These are phyloP conservation scores for Blastocystis sp. DNA, from an alignment of 352 stramenopile genomes.

Conservation along the genomic window DNA sequence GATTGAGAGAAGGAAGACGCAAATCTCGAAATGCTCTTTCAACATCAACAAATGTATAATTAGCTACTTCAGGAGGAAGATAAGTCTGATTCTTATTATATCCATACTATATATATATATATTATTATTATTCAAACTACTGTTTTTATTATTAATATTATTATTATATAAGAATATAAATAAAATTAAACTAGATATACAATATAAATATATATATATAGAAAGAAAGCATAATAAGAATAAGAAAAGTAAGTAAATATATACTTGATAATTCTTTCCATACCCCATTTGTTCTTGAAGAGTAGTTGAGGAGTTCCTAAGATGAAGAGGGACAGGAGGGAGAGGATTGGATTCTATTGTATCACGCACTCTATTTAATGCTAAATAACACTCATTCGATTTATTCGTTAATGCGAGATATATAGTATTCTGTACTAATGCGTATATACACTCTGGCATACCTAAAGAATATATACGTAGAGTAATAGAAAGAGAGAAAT, in stretches of 20 bases:
- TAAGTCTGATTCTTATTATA: constrained; percentile 68
- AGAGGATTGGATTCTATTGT: constrained; percentile 51
- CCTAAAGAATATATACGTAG: too few species aligned
- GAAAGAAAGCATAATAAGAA: too few species aligned
- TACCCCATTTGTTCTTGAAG: constrained; percentile 59
- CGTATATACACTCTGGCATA: constrained; percentile 62
- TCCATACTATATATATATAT: too few species aligned
- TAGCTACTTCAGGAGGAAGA: constrained; percentile 44
- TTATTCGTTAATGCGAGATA: constrained; percentile 59
- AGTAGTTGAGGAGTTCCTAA: constrained; percentile 57
- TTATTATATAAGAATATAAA: too few species aligned
- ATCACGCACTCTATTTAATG: constrained; percentile 57
- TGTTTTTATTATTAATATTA: too few species aligned
- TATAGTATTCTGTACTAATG: constrained; percentile 56
- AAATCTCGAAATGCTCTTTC: constrained; percentile 18
- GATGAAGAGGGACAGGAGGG: constrained; percentile 56
- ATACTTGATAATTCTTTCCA: constrained; percentile 47
- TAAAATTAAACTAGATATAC: too few species aligned
- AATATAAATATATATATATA: too few species aligned
- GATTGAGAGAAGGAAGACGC: too few species aligned
- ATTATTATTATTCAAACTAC: too few species aligned
- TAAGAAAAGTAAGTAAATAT: too few species aligned
- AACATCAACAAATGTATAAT: constrained; percentile 18
- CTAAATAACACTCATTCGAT: constrained; percentile 58
- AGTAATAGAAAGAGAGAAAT: too few species aligned